These are phyloP conservation scores for Paecilomyces sp. DNA, from an alignment of 2,329 filamentous ascomycete genomes.

Conservation along the genomic window DNA sequence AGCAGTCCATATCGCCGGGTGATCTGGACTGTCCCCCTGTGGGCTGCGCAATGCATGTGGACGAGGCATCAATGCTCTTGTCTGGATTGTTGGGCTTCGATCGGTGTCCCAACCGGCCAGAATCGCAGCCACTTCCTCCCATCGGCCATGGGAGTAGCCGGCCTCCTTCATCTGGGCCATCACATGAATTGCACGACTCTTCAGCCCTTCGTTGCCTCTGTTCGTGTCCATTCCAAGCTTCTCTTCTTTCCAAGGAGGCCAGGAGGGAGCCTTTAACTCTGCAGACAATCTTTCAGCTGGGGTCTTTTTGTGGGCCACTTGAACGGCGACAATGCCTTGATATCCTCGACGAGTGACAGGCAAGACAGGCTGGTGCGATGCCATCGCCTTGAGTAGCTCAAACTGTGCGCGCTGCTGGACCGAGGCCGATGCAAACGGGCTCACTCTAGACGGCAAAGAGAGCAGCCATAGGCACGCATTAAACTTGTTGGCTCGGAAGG, in stretches of 20 bases:
- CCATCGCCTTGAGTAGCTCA: conserved; percentile 51
- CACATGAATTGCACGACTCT: conserved; percentile 50
- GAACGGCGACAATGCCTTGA: conserved; percentile 48
- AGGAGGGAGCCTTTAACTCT: conserved; percentile 51
- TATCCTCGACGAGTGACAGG: conserved; percentile 53
- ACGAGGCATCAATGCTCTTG: conserved; percentile 37
- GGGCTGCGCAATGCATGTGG: conserved; percentile 12
- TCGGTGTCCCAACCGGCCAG: conserved; percentile 59
- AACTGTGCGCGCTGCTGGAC: conserved; percentile 54
- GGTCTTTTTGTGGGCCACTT: conserved; percentile 53
- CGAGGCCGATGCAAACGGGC: conserved; percentile 42
- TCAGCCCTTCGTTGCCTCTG: conserved; percentile 49
- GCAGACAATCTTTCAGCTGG: conserved; percentile 50
- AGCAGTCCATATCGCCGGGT: conserved; percentile 46
- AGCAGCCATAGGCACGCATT: conserved; percentile 45
- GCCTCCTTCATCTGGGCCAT: conserved; percentile 52
- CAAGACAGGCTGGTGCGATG: conserved; percentile 45
- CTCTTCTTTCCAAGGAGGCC: conserved; percentile 61
- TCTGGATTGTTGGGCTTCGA: conserved; percentile 56
- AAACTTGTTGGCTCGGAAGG: conserved; percentile 35
- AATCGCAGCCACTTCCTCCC: conserved; percentile 49
- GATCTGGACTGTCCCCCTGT: conserved; percentile 9
- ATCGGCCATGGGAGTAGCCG: conserved; percentile 45
- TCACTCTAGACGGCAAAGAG: conserved; percentile 38
- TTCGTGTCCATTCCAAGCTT: conserved; percentile 54